Evolutionary conservation across 106 monocot species (phyloP), one percentile per base, ranked within the genome.

Genomic region (Dendrobium officinale): DNA sequence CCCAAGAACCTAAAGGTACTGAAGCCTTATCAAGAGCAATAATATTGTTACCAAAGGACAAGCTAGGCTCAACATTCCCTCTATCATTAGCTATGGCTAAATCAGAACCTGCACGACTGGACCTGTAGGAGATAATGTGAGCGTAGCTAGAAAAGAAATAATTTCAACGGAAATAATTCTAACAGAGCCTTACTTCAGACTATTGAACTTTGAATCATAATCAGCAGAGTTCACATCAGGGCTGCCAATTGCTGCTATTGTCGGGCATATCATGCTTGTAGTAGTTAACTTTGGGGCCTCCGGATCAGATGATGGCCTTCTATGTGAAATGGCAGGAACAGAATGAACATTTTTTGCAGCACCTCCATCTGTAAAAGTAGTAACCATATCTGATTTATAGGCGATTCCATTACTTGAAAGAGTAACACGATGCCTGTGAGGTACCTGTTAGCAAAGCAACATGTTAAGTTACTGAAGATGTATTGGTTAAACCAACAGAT

Each of bases 1-100:
- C 85, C 94, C 88, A 90, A 51, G 90, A 84, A 82, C 83, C 88
- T 33, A 86, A 87, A 79, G 87, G 70, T 9, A 83, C 73, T 59
- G 83, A 74, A 77, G 84, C 61, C 79, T 81, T 81, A 67, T 81
- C 82, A 49, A 81, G 58, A 77, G 70, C 42, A 27, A 55, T 31
- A 49, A 58, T 86, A n/a, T 87, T 79, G 59, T 80, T 81, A 15
- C 87, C 90, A 84, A 85, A 75, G 26, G 83, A 31, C 31, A 92
- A 77, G 54, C 83, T 83, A 54, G 84, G 77, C 41, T 78, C 81
- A 64, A 88, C 82, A 51, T 88, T 92, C 72, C 77, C 56, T 51
- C 55, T 78, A 81, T 73, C 55, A 85, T 48, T 68, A 55, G 84
- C 64, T 43, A 45, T 77, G n/a, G 5, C 82, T 59, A 81, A 27